Base-by-base conservation (phyloP, 805 yeast species). In the Ogataea nitratoaversa region DNA sequence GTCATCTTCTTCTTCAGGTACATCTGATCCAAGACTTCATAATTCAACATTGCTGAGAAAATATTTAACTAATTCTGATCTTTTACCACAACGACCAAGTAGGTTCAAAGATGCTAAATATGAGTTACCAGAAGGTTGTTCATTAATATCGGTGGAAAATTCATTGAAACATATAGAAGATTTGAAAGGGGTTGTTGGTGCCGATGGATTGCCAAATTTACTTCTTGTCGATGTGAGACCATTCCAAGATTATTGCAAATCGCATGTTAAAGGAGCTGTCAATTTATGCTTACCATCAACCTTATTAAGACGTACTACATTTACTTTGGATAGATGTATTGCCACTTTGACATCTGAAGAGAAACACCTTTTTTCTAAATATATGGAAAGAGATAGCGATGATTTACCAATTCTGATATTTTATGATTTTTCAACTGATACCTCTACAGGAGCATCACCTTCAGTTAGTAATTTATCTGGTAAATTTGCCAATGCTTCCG, bases 251-350 rank as follows among this genome's bases (percentile, higher is more conserved):
- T 87, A 67, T 56, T 71, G 80, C 32, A 73, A 69, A 43, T 56
- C 70, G 2, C 88, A 82, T 46, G 60, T 91, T 11, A 53, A 51
- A 4, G 67, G 73, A 31, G 75, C 97, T 1, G 67, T 86, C 33
- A 87, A 87, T 57, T 72, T 91, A 28, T 86, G 95, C 59, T 64
- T 90, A 12, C 97, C 98, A 2, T 83, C 95, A n/a, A 90, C 97
- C 0, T 67, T 90, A 31, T 65, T 90, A 47, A 84, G 81, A 57
- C 73, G 98, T 48, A 67, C 79, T 24, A 82, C 81, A 38, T 90
- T 85, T 53, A 78, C 79, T 3, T 66, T 90, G 41, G 66, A 65
- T 34, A 71, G 79, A 53, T 79, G 87, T 49, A 63, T 84, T 19
- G 76, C 74, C 37, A 79, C 85, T 23, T 61, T 84, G 36, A 77